These are phyloP conservation scores for Paramecium primaurelia DNA, from an alignment of 73 alveolate species.

Conservation along the genomic window DNA sequence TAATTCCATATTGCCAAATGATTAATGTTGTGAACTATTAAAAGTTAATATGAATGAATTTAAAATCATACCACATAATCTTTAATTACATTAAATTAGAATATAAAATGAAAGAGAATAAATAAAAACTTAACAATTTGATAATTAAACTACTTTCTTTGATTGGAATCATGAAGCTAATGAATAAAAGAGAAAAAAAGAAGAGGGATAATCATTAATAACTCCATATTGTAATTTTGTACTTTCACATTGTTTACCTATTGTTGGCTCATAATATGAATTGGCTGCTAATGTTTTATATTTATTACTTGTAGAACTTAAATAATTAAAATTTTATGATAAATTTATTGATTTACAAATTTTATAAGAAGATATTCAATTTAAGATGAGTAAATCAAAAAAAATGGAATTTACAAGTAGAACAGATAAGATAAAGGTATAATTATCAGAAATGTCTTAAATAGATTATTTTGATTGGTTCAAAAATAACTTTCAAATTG, in stretches of 20 bases:
- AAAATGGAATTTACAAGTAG: neutral
- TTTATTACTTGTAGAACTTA: neutral
- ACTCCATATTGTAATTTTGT: slow-evolving; percentile 28
- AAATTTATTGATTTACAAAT: neutral
- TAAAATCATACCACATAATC: neutral
- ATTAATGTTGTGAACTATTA: neutral
- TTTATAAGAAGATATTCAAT: neutral
- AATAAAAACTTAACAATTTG: neutral
- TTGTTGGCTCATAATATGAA: neutral
- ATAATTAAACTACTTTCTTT: neutral
- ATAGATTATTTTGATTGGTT: neutral
- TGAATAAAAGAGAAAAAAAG: neutral
- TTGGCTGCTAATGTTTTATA: slow-evolving; percentile 6
- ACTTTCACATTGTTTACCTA: neutral
- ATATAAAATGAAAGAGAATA: neutral
- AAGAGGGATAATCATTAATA: neutral
- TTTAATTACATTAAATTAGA: neutral
- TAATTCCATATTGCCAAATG: slow-evolving; percentile 15
- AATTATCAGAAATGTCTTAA: neutral
- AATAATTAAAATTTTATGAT: neutral
- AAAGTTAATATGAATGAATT: neutral
- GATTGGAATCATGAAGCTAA: slow-evolving; percentile 27
- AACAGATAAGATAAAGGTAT: neutral
- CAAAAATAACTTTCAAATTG: neutral
- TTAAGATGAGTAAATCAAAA: neutral